Conservation (phyloP, 352 stramenopile species). For the Phytophthora melonis region DNA sequence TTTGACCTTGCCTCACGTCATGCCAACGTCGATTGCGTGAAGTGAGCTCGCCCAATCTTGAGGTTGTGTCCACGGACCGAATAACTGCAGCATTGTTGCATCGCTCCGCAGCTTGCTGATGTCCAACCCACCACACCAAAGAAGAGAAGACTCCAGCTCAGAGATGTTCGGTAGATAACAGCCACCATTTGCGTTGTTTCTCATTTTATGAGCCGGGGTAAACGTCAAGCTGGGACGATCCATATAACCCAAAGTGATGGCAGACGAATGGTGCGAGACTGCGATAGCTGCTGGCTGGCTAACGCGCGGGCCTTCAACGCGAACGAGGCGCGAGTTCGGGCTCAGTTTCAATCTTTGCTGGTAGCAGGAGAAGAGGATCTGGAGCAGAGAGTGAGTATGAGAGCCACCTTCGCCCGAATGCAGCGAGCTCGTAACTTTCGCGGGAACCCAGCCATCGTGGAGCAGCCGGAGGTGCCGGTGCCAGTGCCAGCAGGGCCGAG, state of each 20-base stretch:
- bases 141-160: too few species aligned
- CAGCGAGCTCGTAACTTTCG: slow-evolving; percentile 24
- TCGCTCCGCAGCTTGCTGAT: too few species aligned
- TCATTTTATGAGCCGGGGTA: background rate
- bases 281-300: background rate
- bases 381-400: slow-evolving; percentile 19
- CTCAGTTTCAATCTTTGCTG: slow-evolving; percentile 12
- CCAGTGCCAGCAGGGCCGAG: slow-evolving; percentile 28
- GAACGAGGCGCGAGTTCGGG: background rate
- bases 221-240: slow-evolving; percentile 5
- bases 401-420: slow-evolving; percentile 21
- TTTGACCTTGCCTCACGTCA: too few species aligned
- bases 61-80: too few species aligned
- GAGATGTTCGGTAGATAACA: too few species aligned
- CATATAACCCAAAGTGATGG: background rate
- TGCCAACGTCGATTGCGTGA: too few species aligned
- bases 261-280: slow-evolving; percentile 11
- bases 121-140: too few species aligned
- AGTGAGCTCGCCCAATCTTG: too few species aligned
- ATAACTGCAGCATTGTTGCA: too few species aligned
- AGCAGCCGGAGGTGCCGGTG: slow-evolving; percentile 33
- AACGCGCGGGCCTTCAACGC: background rate
- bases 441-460: slow-evolving; percentile 12
- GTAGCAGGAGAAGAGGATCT: background rate
- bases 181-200: background rate